Conservation (phyloP, 192 early-diverging fungal genomes). For the Coemansia sp. region DNA sequence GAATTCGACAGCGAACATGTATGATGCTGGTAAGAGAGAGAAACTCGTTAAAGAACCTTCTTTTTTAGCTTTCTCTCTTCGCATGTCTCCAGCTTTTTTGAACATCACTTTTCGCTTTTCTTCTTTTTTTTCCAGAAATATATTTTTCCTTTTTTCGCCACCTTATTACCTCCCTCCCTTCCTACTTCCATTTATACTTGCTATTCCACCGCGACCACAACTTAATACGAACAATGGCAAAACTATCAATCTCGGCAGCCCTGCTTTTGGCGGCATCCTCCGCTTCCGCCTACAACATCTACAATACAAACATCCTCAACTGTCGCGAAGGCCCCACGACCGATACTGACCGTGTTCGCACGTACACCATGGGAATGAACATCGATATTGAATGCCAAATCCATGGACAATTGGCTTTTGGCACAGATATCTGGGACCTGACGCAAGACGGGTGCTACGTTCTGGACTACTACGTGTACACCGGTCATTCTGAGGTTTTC, state of each 20-base stretch:
- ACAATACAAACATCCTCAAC: slow-evolving; percentile 36
- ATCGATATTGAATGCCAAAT: slow-evolving; percentile 48
- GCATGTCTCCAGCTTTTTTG: background rate
- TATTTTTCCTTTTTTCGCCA: background rate
- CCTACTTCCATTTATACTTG: slow-evolving; percentile 5
- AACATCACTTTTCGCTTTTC: background rate
- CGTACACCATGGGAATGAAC: slow-evolving; percentile 38
- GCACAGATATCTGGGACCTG: slow-evolving; percentile 43
- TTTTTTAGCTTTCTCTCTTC: background rate
- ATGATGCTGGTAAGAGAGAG: too few species aligned
- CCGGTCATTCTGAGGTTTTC: slow-evolving; percentile 24
- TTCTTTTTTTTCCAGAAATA: background rate
- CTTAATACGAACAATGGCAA: slow-evolving; percentile 10
- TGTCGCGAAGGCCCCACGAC: slow-evolving; percentile 43
- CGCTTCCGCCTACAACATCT: slow-evolving; percentile 30
- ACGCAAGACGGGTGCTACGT: slow-evolving; percentile 54
- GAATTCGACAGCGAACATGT: too few species aligned
- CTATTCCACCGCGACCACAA: background rate
- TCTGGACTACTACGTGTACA: slow-evolving; percentile 48
- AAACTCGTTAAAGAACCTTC: too few species aligned
- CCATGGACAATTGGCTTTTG: slow-evolving; percentile 25
- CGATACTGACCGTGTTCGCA: slow-evolving; percentile 24
- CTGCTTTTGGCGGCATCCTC: slow-evolving; percentile 21
- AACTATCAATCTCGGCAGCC: slow-evolving; percentile 4
- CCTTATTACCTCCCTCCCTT: background rate